These are phyloP conservation scores for Rhodamnia argentea DNA, from an alignment of 345 rosid species.

Conservation along the genomic window DNA sequence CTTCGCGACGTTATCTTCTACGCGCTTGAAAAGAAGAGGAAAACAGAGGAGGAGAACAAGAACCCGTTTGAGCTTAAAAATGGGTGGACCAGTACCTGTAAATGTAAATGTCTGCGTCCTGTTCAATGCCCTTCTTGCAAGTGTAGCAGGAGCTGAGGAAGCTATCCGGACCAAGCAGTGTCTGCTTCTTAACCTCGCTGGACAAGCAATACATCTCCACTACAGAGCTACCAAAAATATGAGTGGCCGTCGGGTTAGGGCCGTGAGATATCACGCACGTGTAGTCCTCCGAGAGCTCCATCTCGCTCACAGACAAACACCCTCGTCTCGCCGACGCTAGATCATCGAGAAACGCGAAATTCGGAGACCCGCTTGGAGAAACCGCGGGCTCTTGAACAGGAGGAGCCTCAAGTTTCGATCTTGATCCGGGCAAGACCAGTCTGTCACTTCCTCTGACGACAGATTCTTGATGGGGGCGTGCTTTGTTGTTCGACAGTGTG, in stretches of 20 bases:
- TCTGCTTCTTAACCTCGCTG: constrained; percentile 1
- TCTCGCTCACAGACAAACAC: constrained; percentile 29
- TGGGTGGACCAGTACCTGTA: constrained; percentile 44
- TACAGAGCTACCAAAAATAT: constrained; percentile 66
- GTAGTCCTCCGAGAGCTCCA: constrained; percentile 82
- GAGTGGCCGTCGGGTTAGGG: constrained; percentile 72
- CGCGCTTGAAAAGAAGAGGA: neutral
- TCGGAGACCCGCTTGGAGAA: constrained; percentile 12
- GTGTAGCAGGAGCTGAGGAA: constrained; percentile 60
- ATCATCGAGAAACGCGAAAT: neutral
- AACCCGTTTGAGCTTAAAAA: neutral
- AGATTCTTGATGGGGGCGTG: neutral
- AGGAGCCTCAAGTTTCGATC: constrained; percentile 43
- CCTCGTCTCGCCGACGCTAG: constrained; percentile 9
- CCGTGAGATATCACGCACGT: constrained; percentile 73
- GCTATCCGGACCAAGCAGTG: neutral
- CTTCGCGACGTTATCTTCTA: neutral
- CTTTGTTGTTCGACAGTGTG: constrained; percentile 12
- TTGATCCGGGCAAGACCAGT: constrained; percentile 43
- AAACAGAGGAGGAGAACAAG: neutral
- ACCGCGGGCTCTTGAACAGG: constrained; percentile 3
- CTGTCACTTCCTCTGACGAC: neutral
- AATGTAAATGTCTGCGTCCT: constrained; percentile 44
- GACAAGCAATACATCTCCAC: constrained; percentile 26
- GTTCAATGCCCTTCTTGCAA: constrained; percentile 70